Base-by-base conservation (phyloP, 2,329 filamentous ascomycete genomes). In the Colletotrichum ledebouriae region DNA sequence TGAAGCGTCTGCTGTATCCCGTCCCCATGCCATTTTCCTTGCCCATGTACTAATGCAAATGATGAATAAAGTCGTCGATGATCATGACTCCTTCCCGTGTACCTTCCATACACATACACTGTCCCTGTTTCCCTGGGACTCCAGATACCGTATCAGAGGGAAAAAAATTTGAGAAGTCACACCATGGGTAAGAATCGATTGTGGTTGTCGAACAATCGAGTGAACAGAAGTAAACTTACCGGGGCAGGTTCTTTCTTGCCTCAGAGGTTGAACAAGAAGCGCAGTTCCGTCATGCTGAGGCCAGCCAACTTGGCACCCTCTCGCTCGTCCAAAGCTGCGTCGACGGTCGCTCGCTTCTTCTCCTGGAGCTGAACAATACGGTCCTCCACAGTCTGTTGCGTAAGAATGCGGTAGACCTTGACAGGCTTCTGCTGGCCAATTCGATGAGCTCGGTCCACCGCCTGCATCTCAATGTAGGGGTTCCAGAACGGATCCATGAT, bases 401-500 rank as follows among this genome's bases (percentile, higher is more conserved):
- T 88, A 3, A 97, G 81, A 25, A 97, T 87, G 4, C 93, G 90
- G 76, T 97, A 94, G 1, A 98, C 91, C 63, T 89, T 86, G 4
- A 97, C 94, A 7, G 89, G 82, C 4, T 86, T 85, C 72, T 85
- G 81, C 80, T 98, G 94, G 0, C 94, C 94, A 72, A 97, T 94
- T 10, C 94, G 91, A 78, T 97, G 92, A 2, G 94, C 93, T 22
- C 94, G 91, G 77, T 97, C 94, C 58, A 97, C 90, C 4, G 94
- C 94, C 79, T 98, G 94, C 79, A 94, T 93, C 80, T 97, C 94
- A 56, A 97, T 92, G 76, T 92, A 97, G 0, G 94, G 94, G 71
- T 97, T 98, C 93, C 94, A 97, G 81, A 97, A 97, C 0, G 94
- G 94, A 76, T 97, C 94, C 75, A 97, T 89, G 71, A 97, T 92